phyloP scores from a whole-genome alignment of 495 filamentous ascomycete genomes.

The Talaromyces nanjingensis region DNA sequence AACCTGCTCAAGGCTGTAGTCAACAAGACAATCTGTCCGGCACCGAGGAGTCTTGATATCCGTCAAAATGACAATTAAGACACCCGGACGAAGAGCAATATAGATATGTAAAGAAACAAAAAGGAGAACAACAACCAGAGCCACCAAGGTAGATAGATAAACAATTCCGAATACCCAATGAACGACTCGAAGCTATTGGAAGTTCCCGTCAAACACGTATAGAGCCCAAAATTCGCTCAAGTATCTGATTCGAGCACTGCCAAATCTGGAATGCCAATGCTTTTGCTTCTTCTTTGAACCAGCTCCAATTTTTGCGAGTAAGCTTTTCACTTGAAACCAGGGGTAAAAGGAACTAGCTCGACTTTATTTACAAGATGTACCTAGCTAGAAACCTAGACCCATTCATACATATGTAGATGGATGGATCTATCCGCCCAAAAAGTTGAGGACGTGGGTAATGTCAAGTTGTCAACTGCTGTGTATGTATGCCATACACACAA shows the following conservation, averaged over 20 bases:
- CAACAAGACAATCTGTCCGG: background rate
- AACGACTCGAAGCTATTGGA: background rate
- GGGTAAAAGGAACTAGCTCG: background rate
- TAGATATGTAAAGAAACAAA: background rate
- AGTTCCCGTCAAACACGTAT: background rate
- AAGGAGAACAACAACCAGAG: background rate
- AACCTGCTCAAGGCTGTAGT: background rate
- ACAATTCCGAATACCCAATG: background rate
- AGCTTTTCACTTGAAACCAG: slow-evolving; percentile 1
- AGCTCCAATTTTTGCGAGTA: slow-evolving; percentile 1
- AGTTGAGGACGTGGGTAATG: background rate
- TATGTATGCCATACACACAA: background rate
- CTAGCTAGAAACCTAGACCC: background rate
- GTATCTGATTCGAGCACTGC: background rate
- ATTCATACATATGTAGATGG: background rate
- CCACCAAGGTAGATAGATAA: background rate
- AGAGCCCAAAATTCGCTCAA: background rate
- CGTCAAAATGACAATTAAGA: background rate
- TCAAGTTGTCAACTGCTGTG: background rate
- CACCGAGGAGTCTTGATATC: background rate
- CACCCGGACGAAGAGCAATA: background rate
- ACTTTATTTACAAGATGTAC: background rate
- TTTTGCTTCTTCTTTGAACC: background rate
- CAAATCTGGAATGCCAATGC: background rate
- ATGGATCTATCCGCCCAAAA: background rate